Evolutionary conservation across 2,329 filamentous ascomycete genomes (phyloP), one percentile per base, ranked within the genome.

Genomic region (Ceratocystis lukuohia): DNA sequence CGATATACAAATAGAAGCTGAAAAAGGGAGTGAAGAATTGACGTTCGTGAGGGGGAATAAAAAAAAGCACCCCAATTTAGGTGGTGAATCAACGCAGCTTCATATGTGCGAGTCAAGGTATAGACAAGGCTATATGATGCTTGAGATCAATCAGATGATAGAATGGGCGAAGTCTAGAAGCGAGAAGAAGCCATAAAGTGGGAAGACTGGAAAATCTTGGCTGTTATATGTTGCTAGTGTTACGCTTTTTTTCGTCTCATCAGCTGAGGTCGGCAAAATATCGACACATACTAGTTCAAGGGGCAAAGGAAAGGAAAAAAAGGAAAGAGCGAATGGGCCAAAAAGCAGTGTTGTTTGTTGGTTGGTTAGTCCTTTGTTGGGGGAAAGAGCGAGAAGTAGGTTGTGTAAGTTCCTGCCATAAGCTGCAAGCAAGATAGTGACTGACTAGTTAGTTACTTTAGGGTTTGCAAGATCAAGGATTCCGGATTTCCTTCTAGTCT

Each of bases 181-280:
- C 22, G 8, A 53, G 5, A 28, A 30, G 56, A 6, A 5, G 56
- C 28, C 48, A 53, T 8, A 6, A 20, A 20, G n/a, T 25, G 48
- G 48, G n/a, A 59, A 59, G 15, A 20, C 15, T n/a, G 56, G 25
- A n/a, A 30, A 25, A 59, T 37, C 56, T 25, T 28, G 56, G 17
- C 28, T 59, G 28, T 59, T 59, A 33, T 59, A 59, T 37, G 15
- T 53, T 53, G 8, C 8, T 22, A 59, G 56, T 17, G 53, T 33
- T 33, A 30, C 22, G 25, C 20, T 22, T 28, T 48, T 50, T 12
- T 28, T 20, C 56, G 28, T 59, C 56, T 30, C 28, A 59, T 59
- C 56, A 59, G 56, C 25, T 37, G 28, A 59, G 56, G 56, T n/a
- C 17, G 28, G 56, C 56, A 37, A 59, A 59, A 59, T 59, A 59